Base-by-base conservation (phyloP, 2,329 filamentous ascomycete genomes). In the Malbranchea cinnamomea region DNA sequence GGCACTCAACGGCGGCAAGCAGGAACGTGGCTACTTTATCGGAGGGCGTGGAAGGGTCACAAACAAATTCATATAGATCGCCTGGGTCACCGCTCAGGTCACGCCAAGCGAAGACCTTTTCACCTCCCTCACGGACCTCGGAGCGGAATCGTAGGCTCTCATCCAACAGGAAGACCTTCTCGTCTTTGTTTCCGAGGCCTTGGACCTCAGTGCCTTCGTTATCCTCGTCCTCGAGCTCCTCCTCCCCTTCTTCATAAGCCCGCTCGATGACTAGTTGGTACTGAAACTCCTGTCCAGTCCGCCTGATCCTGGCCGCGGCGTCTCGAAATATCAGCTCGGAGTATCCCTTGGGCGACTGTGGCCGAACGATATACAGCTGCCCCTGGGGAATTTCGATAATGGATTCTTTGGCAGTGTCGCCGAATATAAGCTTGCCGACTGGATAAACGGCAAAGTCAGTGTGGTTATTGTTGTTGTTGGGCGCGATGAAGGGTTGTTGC, bases 261-360 rank as follows among this genome's bases (percentile, higher is more conserved):
- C 89, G 74, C 54, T 98, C 89, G 23, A 95, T 72, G 23, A 95
- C 87, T 8, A 98, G 80, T 54, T 98, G 89, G 53, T 95, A 98
- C 48, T 98, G 85, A 48, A 81, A 94, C 31, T 95, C 84, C 53
- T 93, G 85, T 12, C 81, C 85, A 10, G 89, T 95, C 40, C 82
- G 75, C 41, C 91, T 78, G 48, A 98, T 91, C 39, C 78, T 83
- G 31, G 87, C 83, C 26, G 83, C 80, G 22, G 84, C 79, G 73
- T 98, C 89, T 57, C 89, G 93, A 68, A 94, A 98, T 57, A 98
- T 92, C 51, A 95, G 83, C 57, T 98, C 89, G 2, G 87, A 94
- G 54, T 94, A 95, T 41, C 89, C 89, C 56, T 98, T 98, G 34
- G 87, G 84, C 5, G 87, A 95, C 28, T 83, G 71, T 7, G 89